These are phyloP conservation scores for Rhodomyrtus psidioides DNA, from an alignment of 441 rosid genomes.

Conservation along the genomic window DNA sequence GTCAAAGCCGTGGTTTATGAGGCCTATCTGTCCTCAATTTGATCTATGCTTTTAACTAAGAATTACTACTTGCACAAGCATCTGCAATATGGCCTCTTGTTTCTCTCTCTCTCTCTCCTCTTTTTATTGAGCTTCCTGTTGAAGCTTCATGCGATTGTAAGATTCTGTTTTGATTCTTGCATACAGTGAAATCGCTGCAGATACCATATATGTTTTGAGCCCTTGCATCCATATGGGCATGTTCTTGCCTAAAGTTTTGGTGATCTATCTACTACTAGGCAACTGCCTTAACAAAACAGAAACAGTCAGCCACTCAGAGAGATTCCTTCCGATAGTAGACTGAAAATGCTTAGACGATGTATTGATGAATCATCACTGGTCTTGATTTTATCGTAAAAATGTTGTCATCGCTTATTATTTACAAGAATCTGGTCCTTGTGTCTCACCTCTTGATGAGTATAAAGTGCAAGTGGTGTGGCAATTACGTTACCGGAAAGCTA, in stretches of 20 bases:
- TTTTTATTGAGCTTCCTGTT: neutral
- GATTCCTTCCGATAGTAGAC: neutral
- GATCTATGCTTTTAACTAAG: neutral
- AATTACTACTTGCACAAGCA: neutral
- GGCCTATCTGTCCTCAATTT: neutral
- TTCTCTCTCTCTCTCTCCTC: neutral
- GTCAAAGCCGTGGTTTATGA: neutral
- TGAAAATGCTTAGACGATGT: neutral
- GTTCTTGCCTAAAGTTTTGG: too few species aligned
- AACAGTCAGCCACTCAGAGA: neutral
- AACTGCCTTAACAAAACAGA: neutral
- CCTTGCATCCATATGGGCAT: too few species aligned
- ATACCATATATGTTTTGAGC: neutral
- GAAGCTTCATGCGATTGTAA: neutral
- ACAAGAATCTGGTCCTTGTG: neutral
- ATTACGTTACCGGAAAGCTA: neutral
- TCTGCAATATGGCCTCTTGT: neutral
- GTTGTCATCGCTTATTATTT: neutral
- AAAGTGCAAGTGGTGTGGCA: neutral
- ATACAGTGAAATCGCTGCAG: slow-evolving; percentile 71
- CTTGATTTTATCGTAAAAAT: neutral
- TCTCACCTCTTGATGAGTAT: neutral
- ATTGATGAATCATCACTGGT: neutral
- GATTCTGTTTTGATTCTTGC: neutral
- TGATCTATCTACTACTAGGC: neutral